A percentile compares a stretch with the other conserved stretches of the same genome.
phyloP scores from a whole-genome alignment of 441 rosid species.

The Croton setiger region DNA sequence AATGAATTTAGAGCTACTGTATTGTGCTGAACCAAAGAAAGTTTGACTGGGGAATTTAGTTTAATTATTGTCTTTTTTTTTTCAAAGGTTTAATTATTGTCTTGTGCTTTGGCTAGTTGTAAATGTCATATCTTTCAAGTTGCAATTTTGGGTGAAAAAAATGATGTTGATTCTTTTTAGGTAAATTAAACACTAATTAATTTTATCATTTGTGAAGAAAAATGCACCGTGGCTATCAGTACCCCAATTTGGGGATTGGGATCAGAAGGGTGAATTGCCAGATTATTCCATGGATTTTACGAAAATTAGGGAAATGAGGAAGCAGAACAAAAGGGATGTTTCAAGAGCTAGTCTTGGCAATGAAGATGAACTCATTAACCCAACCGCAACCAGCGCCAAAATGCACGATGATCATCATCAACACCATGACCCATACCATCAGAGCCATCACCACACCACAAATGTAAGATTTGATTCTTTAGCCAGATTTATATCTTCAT shows the following conservation, averaged over 20 bases:
- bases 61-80: too few relatives aligned
- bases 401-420: slow-evolving; percentile 25
- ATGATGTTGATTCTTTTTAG: slow-evolving; percentile 1
- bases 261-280: slow-evolving; percentile 79
- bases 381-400: slow-evolving; percentile 41
- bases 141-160: background rate
- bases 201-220: slow-evolving; percentile 34
- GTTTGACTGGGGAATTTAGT: background rate
- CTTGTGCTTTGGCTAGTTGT: background rate
- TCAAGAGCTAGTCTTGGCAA: slow-evolving; percentile 93
- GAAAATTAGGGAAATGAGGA: slow-evolving; percentile 90
- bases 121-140: background rate
- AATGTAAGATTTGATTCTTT: slow-evolving; percentile 59
- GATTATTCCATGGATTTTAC: slow-evolving; percentile 90
- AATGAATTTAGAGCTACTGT: background rate
- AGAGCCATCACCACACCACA: slow-evolving; percentile 49
- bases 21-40: background rate
- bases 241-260: slow-evolving; percentile 98
- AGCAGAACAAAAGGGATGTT: slow-evolving; percentile 81
- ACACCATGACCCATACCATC: slow-evolving; percentile 34
- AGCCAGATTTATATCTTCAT: background rate
- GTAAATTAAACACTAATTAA: background rate
- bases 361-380: slow-evolving; percentile 72
- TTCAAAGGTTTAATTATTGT: background rate
- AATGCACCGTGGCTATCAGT: slow-evolving; percentile 85